Evolutionary conservation across 768 basidiomycete species (phyloP).

Genomic region (Porpolomopsis calyptriformis): DNA sequence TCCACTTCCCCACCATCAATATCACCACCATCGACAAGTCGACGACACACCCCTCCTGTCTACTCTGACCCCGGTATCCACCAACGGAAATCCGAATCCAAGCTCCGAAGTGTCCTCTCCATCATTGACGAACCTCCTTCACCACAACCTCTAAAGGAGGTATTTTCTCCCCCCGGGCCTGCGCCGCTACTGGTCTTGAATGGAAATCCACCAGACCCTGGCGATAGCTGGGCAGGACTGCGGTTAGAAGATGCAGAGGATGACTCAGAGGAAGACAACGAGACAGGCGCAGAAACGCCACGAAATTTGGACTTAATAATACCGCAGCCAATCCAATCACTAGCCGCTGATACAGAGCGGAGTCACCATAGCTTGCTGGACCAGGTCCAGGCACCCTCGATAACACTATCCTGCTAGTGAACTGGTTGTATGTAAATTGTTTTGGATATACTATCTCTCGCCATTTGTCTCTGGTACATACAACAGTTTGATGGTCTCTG

Average conservation of each 20-base stretch:
- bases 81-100: slow-evolving; percentile 49
- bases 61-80: slow-evolving; percentile 26
- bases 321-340: slow-evolving; percentile 13
- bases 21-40: slow-evolving; percentile 37
- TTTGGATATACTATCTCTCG: too few species aligned
- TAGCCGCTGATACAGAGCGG: slow-evolving; percentile 2
- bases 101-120: slow-evolving; percentile 62
- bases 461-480: neutral
- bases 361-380: neutral
- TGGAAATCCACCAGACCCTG: slow-evolving; percentile 17
- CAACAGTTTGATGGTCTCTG: too few species aligned
- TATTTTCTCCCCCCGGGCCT: slow-evolving; percentile 14
- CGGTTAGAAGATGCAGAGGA: slow-evolving; percentile 22
- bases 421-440: too few species aligned
- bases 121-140: slow-evolving; percentile 55
- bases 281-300: slow-evolving; percentile 15
- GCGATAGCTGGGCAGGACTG: slow-evolving; percentile 30
- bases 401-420: slow-evolving; percentile 8
- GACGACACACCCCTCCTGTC: slow-evolving; percentile 44
- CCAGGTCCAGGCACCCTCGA: neutral
- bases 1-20: slow-evolving; percentile 39
- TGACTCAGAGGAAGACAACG: too few species aligned
- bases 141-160: slow-evolving; percentile 15
- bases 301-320: slow-evolving; percentile 21
- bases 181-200: slow-evolving; percentile 17